phyloP scores from a whole-genome alignment of 139 green algal species.

The Closterium sp. region DNA sequence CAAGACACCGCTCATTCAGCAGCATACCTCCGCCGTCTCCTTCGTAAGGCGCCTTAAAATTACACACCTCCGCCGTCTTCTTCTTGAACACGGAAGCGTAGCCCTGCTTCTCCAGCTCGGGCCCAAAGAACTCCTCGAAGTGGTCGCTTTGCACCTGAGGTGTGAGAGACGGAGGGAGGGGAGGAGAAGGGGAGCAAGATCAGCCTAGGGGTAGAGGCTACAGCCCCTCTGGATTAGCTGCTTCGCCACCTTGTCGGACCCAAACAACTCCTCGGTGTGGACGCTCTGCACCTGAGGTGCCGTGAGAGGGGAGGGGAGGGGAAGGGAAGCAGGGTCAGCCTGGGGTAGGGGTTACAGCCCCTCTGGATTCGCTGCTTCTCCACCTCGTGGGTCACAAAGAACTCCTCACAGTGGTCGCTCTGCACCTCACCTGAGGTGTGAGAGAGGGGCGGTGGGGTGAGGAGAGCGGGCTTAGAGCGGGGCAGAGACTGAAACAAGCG shows the following conservation, averaged over 20 bases:
- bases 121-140: slow-evolving; percentile 76
- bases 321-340: not conserved
- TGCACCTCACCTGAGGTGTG: slow-evolving; percentile 90
- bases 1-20: too few species aligned
- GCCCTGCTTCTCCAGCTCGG: slow-evolving; percentile 81
- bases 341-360: slow-evolving; percentile 27
- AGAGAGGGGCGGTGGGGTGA: not conserved
- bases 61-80: slow-evolving; percentile 85
- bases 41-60: too few species aligned
- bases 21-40: too few species aligned
- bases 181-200: not conserved
- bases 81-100: slow-evolving; percentile 98
- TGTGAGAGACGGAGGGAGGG: not conserved
- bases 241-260: too few species aligned
- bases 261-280: slow-evolving; percentile 79
- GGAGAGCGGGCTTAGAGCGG: too few species aligned
- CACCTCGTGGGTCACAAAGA: slow-evolving; percentile 75
- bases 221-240: too few species aligned
- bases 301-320: not conserved
- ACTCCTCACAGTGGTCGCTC: slow-evolving; percentile 84
- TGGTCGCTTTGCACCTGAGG: slow-evolving; percentile 89
- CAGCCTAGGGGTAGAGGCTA: too few species aligned
- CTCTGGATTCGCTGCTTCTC: too few species aligned
- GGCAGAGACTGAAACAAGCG: too few species aligned
- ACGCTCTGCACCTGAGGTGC: slow-evolving; percentile 82